Conservation (phyloP, 2,329 filamentous ascomycete species). For the Monosporascus cannonballus region DNA sequence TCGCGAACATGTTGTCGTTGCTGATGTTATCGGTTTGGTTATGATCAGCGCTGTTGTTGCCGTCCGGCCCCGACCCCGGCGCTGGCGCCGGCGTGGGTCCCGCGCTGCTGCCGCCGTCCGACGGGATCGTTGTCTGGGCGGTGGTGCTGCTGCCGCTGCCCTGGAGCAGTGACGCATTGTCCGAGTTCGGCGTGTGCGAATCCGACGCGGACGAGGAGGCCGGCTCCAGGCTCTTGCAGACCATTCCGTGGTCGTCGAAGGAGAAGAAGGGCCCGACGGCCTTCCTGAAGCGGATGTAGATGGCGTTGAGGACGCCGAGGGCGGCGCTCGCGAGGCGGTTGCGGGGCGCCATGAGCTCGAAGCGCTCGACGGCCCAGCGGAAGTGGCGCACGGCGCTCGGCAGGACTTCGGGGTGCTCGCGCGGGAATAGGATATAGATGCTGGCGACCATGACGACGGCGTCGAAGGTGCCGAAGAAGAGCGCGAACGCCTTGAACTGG, state of each 20-base stretch:
- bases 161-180: background rate
- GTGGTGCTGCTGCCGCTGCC: background rate
- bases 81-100: conserved; percentile 18
- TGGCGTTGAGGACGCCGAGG: conserved; percentile 48
- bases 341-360: conserved; percentile 47
- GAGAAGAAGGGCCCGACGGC: conserved; percentile 33
- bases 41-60: conserved; percentile 2
- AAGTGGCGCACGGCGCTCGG: conserved; percentile 48
- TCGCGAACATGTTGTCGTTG: conserved; percentile 8
- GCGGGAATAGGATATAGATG: conserved; percentile 55
- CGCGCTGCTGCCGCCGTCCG: conserved; percentile 2
- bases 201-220: conserved; percentile 3
- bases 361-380: conserved; percentile 53
- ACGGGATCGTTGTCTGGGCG: conserved; percentile 1
- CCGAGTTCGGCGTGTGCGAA: conserved; percentile 6
- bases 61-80: conserved; percentile 1
- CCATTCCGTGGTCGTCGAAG: conserved; percentile 9
- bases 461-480: conserved; percentile 60
- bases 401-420: conserved; percentile 44
- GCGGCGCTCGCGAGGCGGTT: conserved; percentile 50
- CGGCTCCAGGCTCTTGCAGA: background rate
- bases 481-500: conserved; percentile 48
- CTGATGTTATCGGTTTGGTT: background rate
- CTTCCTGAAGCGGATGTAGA: conserved; percentile 47
- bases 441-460: conserved; percentile 55